These are phyloP conservation scores for Telfairia occidentalis DNA, from an alignment of 331 rosid species.

Conservation along the genomic window DNA sequence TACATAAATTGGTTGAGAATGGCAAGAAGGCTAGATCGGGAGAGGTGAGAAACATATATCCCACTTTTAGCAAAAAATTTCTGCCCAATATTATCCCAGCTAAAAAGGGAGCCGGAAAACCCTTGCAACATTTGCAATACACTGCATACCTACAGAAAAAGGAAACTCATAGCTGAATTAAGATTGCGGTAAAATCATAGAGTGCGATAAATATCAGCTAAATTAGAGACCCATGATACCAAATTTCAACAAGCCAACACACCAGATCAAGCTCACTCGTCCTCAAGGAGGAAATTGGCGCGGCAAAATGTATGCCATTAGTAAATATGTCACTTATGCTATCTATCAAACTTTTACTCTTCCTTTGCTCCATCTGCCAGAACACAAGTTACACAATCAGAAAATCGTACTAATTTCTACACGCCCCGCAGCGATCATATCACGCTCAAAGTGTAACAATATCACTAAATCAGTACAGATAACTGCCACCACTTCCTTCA, in stretches of 20 bases:
- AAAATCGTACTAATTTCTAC: neutral
- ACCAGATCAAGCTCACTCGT: slow-evolving; percentile 70
- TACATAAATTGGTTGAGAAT: slow-evolving; percentile 53
- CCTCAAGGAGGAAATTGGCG: slow-evolving; percentile 54
- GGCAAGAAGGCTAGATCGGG: slow-evolving; percentile 53
- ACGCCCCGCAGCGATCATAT: neutral
- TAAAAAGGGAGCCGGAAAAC: slow-evolving; percentile 51
- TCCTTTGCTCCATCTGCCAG: slow-evolving; percentile 37
- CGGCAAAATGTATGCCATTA: slow-evolving; percentile 50
- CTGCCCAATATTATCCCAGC: slow-evolving; percentile 43
- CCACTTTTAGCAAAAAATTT: slow-evolving; percentile 44
- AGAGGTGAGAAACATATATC: slow-evolving; percentile 51
- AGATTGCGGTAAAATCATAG: neutral
- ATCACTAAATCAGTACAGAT: neutral
- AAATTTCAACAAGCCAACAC: slow-evolving; percentile 1
- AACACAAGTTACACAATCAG: neutral
- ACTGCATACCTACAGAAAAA: slow-evolving; percentile 49
- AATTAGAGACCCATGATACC: neutral
- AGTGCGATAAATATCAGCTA: neutral
- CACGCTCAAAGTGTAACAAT: neutral
- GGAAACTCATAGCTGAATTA: neutral
- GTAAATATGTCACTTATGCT: slow-evolving; percentile 45
- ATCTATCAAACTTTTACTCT: slow-evolving; percentile 45
- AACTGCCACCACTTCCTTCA: neutral
- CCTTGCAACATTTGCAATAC: slow-evolving; percentile 89